phyloP scores from a whole-genome alignment of 78 protist species.

The Dictyostelium brefeldianum region DNA sequence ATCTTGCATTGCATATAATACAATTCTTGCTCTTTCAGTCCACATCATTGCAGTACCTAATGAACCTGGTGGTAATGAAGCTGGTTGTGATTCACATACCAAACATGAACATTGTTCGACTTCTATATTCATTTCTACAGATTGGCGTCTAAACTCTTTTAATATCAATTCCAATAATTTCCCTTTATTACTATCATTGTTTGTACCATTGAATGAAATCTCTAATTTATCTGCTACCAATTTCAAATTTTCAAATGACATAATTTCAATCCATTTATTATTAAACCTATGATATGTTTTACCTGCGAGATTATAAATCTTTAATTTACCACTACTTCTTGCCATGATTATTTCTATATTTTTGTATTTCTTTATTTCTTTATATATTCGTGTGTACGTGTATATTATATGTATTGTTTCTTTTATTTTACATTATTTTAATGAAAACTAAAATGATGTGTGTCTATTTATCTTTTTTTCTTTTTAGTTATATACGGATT shows the following conservation, averaged over 20 bases:
- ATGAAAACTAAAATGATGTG: too few species aligned
- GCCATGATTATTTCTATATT: too few species aligned
- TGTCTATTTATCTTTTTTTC: too few species aligned
- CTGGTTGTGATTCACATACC: not conserved
- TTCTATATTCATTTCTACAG: not conserved
- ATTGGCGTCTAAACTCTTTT: not conserved
- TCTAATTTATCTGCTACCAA: not conserved
- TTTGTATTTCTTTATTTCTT: too few species aligned
- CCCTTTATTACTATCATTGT: not conserved
- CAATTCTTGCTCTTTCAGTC: not conserved
- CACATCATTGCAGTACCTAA: not conserved
- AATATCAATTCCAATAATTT: not conserved
- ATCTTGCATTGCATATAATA: not conserved
- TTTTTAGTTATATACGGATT: too few species aligned
- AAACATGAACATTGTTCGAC: not conserved
- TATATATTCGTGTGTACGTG: too few species aligned
- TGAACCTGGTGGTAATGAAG: not conserved
- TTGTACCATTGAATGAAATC: not conserved
- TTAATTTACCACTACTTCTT: not conserved
- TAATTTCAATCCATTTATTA: not conserved
- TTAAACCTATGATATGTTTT: not conserved
- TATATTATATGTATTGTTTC: too few species aligned
- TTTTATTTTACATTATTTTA: too few species aligned
- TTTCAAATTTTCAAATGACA: not conserved
- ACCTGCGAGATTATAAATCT: not conserved